Evolutionary conservation across 73 alveolate genomes (phyloP).

Genomic region (Effrenium voratum): DNA sequence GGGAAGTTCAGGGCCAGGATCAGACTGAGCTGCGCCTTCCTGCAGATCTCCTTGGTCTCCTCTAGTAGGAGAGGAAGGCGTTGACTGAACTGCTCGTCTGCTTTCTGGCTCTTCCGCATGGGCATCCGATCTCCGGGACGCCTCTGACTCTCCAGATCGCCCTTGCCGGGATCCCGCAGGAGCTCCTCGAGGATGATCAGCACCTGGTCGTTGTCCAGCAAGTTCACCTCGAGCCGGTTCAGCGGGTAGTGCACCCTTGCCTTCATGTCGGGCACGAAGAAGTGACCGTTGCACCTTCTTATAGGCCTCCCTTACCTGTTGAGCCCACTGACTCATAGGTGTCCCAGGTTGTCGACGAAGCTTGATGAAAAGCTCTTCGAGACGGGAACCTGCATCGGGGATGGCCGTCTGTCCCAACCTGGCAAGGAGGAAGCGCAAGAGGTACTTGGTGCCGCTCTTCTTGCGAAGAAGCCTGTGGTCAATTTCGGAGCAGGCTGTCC

Average conservation of each 20-base stretch:
- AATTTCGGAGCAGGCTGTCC: neutral
- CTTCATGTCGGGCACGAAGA: neutral
- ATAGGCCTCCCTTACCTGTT: slow-evolving; percentile 9
- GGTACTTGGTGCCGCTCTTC: slow-evolving; percentile 4
- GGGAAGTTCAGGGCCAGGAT: neutral
- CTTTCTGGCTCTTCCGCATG: neutral
- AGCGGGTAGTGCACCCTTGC: neutral
- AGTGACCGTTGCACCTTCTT: neutral
- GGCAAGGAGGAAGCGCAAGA: neutral
- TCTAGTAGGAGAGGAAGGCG: neutral
- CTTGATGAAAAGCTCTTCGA: slow-evolving; percentile 28
- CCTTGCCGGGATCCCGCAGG: neutral
- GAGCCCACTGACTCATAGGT: neutral
- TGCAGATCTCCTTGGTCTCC: neutral
- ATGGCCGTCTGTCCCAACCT: neutral
- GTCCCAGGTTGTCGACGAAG: neutral
- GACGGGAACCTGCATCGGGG: slow-evolving; percentile 4
- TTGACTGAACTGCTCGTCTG: neutral
- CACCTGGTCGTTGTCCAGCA: too few relatives aligned
- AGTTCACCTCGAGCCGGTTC: too few relatives aligned
- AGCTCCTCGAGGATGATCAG: too few relatives aligned
- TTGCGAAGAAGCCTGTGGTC: neutral
- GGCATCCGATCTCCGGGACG: neutral
- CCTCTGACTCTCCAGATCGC: neutral
- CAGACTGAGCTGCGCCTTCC: neutral